Evolutionary conservation across 202 grass and related monocot genomes (phyloP).

Genomic region (Musa balbisiana): DNA sequence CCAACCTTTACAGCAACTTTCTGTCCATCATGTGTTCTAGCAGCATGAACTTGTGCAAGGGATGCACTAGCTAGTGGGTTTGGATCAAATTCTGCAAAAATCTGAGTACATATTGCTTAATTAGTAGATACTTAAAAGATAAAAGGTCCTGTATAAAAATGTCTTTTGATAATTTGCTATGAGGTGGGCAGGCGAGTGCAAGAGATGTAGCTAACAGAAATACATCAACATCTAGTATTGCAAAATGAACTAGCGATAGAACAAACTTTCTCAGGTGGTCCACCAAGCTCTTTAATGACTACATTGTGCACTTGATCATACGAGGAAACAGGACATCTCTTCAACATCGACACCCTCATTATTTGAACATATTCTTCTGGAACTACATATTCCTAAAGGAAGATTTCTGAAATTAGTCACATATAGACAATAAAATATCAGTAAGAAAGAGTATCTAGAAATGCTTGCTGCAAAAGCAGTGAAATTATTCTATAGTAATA

Average conservation of each 20-base stretch:
- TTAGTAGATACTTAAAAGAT: neutral
- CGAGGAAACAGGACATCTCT: conserved; percentile 78
- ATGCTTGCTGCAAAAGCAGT: neutral
- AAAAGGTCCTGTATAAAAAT: neutral
- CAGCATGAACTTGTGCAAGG: conserved; percentile 95
- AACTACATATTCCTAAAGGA: conserved; percentile 73
- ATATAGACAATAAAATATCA: neutral
- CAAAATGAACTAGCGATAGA: conserved; percentile 16
- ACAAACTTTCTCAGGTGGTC: conserved; percentile 66
- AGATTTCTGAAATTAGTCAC: conserved; percentile 9
- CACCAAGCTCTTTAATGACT: conserved; percentile 65
- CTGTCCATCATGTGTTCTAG: conserved; percentile 71
- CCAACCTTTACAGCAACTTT: conserved; percentile 90
- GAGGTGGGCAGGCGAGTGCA: neutral
- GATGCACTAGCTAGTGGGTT: conserved; percentile 88
- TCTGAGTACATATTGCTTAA: conserved; percentile 29
- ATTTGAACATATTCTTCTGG: conserved; percentile 78
- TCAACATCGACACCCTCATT: conserved; percentile 89
- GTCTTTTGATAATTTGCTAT: neutral
- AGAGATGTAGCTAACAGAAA: neutral
- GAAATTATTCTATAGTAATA: neutral
- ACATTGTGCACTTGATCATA: conserved; percentile 56
- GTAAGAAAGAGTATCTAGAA: neutral
- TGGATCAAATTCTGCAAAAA: conserved; percentile 92
- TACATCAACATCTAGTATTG: neutral